Conservation (phyloP, 78 protist species). For the Dictyostelium purpureum region DNA sequence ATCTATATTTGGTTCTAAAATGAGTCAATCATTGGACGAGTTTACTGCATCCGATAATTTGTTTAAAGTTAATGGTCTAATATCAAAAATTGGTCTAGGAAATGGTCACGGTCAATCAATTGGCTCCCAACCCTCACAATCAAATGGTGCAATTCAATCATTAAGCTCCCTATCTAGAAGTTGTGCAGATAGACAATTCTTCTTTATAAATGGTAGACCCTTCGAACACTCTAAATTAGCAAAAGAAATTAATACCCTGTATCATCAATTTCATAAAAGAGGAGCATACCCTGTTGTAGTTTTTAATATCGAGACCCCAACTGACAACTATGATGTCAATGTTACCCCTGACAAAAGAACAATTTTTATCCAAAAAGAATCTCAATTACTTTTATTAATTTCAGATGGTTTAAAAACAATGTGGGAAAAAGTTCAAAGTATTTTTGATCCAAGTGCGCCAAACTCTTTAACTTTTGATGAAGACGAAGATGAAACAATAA, state of each 20-base stretch:
- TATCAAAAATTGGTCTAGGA: slow-evolving; percentile 55
- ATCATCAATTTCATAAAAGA: slow-evolving; percentile 21
- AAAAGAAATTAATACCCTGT: slow-evolving; percentile 70
- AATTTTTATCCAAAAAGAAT: slow-evolving; percentile 82
- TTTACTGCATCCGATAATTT: not conserved
- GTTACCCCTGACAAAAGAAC: slow-evolving; percentile 97
- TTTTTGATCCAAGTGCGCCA: slow-evolving; percentile 16
- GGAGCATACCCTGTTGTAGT: slow-evolving; percentile 74
- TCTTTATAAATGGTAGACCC: slow-evolving; percentile 91
- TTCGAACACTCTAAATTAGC: slow-evolving; percentile 83
- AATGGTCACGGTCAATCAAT: slow-evolving; percentile 44
- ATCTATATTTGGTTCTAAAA: slow-evolving; percentile 82
- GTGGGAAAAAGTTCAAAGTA: slow-evolving; percentile 43
- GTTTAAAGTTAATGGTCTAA: slow-evolving; percentile 40
- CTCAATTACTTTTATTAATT: not conserved
- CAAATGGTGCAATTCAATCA: too few species aligned
- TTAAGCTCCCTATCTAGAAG: slow-evolving; percentile 10
- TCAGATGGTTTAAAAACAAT: slow-evolving; percentile 12
- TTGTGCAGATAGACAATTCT: slow-evolving; percentile 80
- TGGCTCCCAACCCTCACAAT: not conserved
- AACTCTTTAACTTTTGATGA: not conserved
- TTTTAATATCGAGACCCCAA: slow-evolving; percentile 38
- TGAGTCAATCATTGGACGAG: not conserved
- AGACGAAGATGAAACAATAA: not conserved
- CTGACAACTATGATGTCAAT: slow-evolving; percentile 90